Evolutionary conservation across 2,329 filamentous ascomycete genomes (phyloP), one percentile per base, ranked within the genome.

Genomic region (Aspergillus vadensis): DNA sequence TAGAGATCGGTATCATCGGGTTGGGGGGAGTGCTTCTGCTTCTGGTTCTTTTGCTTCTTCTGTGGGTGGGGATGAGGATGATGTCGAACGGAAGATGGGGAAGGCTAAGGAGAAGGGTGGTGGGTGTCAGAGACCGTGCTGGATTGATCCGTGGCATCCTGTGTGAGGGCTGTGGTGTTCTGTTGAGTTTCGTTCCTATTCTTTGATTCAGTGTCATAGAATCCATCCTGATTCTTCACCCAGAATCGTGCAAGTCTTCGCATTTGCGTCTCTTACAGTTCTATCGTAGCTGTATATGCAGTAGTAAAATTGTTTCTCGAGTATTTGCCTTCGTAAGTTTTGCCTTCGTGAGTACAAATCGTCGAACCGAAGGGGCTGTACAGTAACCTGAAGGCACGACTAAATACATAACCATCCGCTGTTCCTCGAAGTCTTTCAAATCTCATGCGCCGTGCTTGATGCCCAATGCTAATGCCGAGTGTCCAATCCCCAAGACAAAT

Each of bases 1-100:
- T 36, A 52, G 57, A 17, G 30, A 27, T 38, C 53, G 38, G 3
- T 15, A 53, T 57, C 59, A 52, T 25, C 51, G 23, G 44, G 12
- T 23, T 5, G 17, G 23, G 2, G 44, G 23, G 5, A 14, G 14
- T 8, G 19, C 7, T 49, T 49, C 47, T 36, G 32, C 12, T 36
- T 36, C 32, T 36, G 32, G 1, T 15, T 36, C 12, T 36, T 14
- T 36, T 14, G 1, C 32, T 36, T 36, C 32, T 36, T 36, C 32
- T 3, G n/a, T 10, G 25, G 14, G 25, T 17, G 47, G 17, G 3
- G 15, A 12, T 15, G n/a, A 12, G 3, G 39, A 36, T 5, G 32
- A 55, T 43, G n/a, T 30, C 15, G n/a, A 30, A n/a, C n/a, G 6
- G 23, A 17, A 25, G 38, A 30, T 23, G 17, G 38, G 4, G 4